A percentile compares a stretch with the other conserved stretches of the same genome.
phyloP scores from a whole-genome alignment of 2,329 filamentous ascomycete genomes.

The Diaporthe ampelina region DNA sequence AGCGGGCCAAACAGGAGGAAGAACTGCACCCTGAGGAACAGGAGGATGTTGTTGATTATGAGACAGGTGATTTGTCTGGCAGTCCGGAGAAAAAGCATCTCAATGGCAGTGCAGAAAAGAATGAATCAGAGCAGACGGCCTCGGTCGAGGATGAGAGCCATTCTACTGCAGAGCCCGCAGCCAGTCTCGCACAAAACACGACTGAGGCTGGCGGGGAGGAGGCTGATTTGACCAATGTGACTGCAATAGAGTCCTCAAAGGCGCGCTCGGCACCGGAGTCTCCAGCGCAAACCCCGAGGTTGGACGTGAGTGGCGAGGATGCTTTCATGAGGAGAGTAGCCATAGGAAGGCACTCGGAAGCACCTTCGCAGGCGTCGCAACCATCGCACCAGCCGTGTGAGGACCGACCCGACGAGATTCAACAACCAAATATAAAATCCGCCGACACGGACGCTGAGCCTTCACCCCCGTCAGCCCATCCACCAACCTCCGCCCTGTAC shows the following conservation, averaged over 20 bases:
- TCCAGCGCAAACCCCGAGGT: background rate
- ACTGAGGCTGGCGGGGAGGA: slow-evolving; percentile 16
- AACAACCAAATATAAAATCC: slow-evolving; percentile 35
- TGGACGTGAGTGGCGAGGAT: slow-evolving; percentile 18
- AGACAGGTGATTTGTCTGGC: slow-evolving; percentile 41
- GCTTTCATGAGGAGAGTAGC: slow-evolving; percentile 17
- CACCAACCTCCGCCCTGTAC: slow-evolving; percentile 83
- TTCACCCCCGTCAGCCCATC: slow-evolving; percentile 68
- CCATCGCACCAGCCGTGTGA: slow-evolving; percentile 42
- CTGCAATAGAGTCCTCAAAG: slow-evolving; percentile 24
- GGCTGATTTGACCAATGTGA: slow-evolving; percentile 8
- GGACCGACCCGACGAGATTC: slow-evolving; percentile 28
- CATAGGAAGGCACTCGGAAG: slow-evolving; percentile 29
- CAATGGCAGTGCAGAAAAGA: slow-evolving; percentile 20
- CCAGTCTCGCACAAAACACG: background rate
- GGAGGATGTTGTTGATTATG: slow-evolving; percentile 51
- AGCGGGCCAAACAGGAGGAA: slow-evolving; percentile 63
- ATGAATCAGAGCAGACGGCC: background rate
- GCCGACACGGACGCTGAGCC: slow-evolving; percentile 58
- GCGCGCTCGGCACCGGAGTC: background rate
- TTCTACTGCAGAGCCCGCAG: background rate
- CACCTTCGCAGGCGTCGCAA: slow-evolving; percentile 41
- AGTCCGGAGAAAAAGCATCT: slow-evolving; percentile 34
- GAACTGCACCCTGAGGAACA: slow-evolving; percentile 41
- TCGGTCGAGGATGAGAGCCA: background rate